phyloP scores from a whole-genome alignment of 192 early-diverging fungal genomes.

The Backusella tuberculispora region DNA sequence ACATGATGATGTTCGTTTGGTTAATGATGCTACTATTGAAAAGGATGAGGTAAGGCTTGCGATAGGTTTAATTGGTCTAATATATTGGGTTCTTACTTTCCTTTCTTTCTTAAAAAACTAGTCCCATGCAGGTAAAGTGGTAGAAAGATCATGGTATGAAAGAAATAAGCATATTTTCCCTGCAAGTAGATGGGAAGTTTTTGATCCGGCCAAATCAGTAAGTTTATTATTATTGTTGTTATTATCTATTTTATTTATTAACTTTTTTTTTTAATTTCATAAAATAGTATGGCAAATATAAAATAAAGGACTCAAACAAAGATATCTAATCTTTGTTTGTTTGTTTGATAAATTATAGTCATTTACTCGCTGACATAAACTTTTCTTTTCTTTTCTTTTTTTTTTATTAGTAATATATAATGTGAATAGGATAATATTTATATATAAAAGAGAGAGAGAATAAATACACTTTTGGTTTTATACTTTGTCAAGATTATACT shows the following conservation, averaged over 20 bases:
- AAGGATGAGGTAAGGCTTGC: slow-evolving; percentile 72
- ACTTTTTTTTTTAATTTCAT: background rate
- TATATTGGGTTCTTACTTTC: background rate
- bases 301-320: slow-evolving; percentile 29
- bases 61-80: background rate
- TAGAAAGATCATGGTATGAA: slow-evolving; percentile 89
- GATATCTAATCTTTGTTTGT: background rate
- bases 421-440: no score
- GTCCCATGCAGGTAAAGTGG: slow-evolving; percentile 94
- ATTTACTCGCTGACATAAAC: background rate
- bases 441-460: no score
- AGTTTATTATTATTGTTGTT: slow-evolving; percentile 15
- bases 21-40: slow-evolving; percentile 81
- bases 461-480: no score
- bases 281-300: slow-evolving; percentile 62
- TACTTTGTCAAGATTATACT: no score
- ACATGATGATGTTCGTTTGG: slow-evolving; percentile 88
- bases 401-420: background rate
- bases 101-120: slow-evolving; percentile 23
- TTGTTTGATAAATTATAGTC: background rate
- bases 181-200: slow-evolving; percentile 90
- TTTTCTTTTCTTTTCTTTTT: background rate
- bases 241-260: background rate
- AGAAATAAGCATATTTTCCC: slow-evolving; percentile 97
- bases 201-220: slow-evolving; percentile 79